Conservation (phyloP, 192 early-diverging fungal species). For the Entophlyctis luteolus region DNA sequence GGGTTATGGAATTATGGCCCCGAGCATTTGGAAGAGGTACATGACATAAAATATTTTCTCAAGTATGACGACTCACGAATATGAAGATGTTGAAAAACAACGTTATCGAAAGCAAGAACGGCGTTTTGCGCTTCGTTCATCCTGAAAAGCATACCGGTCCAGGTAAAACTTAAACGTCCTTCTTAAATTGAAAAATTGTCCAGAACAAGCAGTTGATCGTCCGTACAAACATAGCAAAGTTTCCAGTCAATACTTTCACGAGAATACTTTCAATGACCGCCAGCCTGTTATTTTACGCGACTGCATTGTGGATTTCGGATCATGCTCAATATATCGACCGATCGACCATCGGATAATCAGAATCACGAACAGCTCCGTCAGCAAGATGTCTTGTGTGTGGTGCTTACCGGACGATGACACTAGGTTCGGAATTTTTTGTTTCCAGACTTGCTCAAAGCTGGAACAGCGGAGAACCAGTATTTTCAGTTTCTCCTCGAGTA, state of each 20-base stretch:
- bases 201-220: conserved; percentile 29
- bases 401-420: conserved; percentile 38
- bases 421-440: conserved; percentile 4
- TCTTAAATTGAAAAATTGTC: not conserved
- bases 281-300: conserved; percentile 45
- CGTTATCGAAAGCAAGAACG: conserved; percentile 32
- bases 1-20: conserved; percentile 52
- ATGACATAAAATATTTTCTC: conserved; percentile 9
- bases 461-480: conserved; percentile 38
- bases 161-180: not conserved
- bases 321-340: conserved; percentile 50
- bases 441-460: not conserved
- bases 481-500: conserved; percentile 41
- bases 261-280: conserved; percentile 34
- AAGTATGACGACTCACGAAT: not conserved
- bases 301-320: conserved; percentile 52
- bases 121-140: conserved; percentile 31
- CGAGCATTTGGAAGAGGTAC: conserved; percentile 57
- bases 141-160: not conserved
- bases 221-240: conserved; percentile 39
- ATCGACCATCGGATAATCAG: conserved; percentile 45
- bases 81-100: conserved; percentile 44
- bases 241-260: conserved; percentile 52
- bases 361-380: conserved; percentile 50
- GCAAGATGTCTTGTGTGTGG: conserved; percentile 59